These are phyloP conservation scores for Trichosporon sp. DNA, from an alignment of 1,284 basidiomycete genomes.

Conservation along the genomic window DNA sequence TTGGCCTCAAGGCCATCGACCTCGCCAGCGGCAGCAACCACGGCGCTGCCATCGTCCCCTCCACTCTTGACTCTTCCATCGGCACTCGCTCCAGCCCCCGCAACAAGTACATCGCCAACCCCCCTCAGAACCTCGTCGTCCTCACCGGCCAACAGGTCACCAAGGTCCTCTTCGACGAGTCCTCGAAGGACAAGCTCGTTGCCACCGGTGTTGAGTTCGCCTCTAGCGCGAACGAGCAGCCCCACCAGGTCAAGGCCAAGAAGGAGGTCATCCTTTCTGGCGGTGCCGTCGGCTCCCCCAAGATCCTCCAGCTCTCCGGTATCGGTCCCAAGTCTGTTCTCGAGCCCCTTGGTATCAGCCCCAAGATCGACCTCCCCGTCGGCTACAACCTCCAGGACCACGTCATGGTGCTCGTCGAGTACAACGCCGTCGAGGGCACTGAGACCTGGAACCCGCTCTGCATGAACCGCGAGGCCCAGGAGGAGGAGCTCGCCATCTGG, in stretches of 20 bases:
- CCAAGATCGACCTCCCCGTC: slow-evolving; percentile 14
- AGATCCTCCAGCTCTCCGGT: slow-evolving; percentile 20
- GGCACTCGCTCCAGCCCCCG: slow-evolving; percentile 62
- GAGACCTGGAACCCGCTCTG: slow-evolving; percentile 40
- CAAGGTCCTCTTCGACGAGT: slow-evolving; percentile 57
- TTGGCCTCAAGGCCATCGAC: slow-evolving; percentile 52
- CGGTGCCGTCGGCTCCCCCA: slow-evolving; percentile 12
- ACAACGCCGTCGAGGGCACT: slow-evolving; percentile 17
- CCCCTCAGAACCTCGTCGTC: slow-evolving; percentile 60
- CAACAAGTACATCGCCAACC: slow-evolving; percentile 59
- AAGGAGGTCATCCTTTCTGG: slow-evolving; percentile 13
- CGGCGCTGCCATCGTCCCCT: slow-evolving; percentile 53
- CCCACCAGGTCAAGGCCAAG: slow-evolving; percentile 7
- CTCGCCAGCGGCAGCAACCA: slow-evolving; percentile 27
- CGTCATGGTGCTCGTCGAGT: slow-evolving; percentile 35
- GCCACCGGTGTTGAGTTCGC: slow-evolving; percentile 60
- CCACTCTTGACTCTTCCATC: slow-evolving; percentile 59
- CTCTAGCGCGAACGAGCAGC: slow-evolving; percentile 32
- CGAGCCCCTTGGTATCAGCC: slow-evolving; percentile 13
- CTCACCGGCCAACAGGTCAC: slow-evolving; percentile 57
- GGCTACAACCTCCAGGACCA: slow-evolving; percentile 19
- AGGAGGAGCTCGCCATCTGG: slow-evolving; percentile 27
- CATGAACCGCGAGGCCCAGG: slow-evolving; percentile 23
- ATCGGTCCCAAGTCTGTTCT: slow-evolving; percentile 13
- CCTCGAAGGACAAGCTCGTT: slow-evolving; percentile 49